phyloP scores from a whole-genome alignment of 1,139 yeast genomes.

The Debaryomyces udenii region DNA sequence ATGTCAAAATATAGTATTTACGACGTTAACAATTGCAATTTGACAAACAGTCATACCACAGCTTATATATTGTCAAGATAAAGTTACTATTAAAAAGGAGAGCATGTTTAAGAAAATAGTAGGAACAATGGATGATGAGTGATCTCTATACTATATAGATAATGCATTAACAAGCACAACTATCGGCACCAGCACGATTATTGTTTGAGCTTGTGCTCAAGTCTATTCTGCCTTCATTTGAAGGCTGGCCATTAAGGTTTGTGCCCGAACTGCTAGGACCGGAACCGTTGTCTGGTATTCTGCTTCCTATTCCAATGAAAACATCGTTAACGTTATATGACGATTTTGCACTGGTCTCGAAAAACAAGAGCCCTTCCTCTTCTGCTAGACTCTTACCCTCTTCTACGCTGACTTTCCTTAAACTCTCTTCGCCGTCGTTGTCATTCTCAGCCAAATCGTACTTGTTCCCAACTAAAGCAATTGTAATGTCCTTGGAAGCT shows the following conservation, averaged over 20 bases:
- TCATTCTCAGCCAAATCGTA: slow-evolving; percentile 62
- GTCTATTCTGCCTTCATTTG: slow-evolving; percentile 30
- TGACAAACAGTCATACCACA: too few relatives aligned
- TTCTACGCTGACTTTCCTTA: slow-evolving; percentile 81
- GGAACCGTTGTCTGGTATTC: slow-evolving; percentile 57
- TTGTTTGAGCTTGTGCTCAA: slow-evolving; percentile 19
- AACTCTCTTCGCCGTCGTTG: slow-evolving; percentile 26
- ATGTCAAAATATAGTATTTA: too few relatives aligned
- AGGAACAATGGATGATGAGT: background rate
- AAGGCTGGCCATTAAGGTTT: slow-evolving; percentile 13
- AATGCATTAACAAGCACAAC: slow-evolving; percentile 18
- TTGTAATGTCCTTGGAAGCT: slow-evolving; percentile 86
- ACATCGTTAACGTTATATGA: slow-evolving; percentile 81
- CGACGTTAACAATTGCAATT: too few relatives aligned
- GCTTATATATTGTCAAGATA: slow-evolving; percentile 1
- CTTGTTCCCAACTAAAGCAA: slow-evolving; percentile 94
- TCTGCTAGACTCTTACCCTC: slow-evolving; percentile 77
- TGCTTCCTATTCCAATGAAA: slow-evolving; percentile 81
- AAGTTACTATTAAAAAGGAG: slow-evolving; percentile 1
- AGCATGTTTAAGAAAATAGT: background rate
- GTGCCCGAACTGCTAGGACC: slow-evolving; percentile 10
- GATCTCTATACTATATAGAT: slow-evolving; percentile 3
- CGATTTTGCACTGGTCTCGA: slow-evolving; percentile 94
- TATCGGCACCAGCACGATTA: slow-evolving; percentile 10
- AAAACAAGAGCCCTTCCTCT: slow-evolving; percentile 79